phyloP scores from a whole-genome alignment of 306 rosid species.

The Vigna nakashimae region DNA sequence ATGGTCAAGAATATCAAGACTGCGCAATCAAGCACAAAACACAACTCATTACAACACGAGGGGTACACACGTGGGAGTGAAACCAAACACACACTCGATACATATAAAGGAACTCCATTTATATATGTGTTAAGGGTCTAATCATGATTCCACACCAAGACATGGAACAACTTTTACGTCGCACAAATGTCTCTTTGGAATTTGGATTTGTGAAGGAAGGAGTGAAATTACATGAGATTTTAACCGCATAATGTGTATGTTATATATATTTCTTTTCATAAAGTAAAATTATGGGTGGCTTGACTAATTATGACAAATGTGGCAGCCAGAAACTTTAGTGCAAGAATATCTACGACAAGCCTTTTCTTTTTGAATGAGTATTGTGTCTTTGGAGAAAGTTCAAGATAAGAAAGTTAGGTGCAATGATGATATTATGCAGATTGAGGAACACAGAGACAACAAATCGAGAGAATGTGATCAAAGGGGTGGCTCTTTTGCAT shows the following conservation, averaged over 20 bases:
- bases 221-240: constrained; percentile 43
- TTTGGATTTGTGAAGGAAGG: constrained; percentile 44
- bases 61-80: constrained; percentile 49
- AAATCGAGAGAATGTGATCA: constrained; percentile 49
- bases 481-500: constrained; percentile 51
- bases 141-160: constrained; percentile 52
- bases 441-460: constrained; percentile 49
- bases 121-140: not conserved
- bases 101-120: not conserved
- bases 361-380: constrained; percentile 43
- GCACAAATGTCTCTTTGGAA: constrained; percentile 32
- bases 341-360: constrained; percentile 46
- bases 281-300: constrained; percentile 16
- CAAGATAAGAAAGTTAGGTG: constrained; percentile 40
- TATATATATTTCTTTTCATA: not conserved
- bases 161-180: constrained; percentile 55
- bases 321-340: constrained; percentile 43
- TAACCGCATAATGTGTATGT: not conserved
- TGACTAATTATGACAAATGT: constrained; percentile 42
- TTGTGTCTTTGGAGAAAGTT: constrained; percentile 54
- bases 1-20: constrained; percentile 39
- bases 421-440: constrained; percentile 60
- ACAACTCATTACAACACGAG: constrained; percentile 42
- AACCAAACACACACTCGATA: constrained; percentile 19
- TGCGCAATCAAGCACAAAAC: constrained; percentile 48